phyloP scores from a whole-genome alignment of 2,329 filamentous ascomycete species.

The Colletotrichum orchidophilum region DNA sequence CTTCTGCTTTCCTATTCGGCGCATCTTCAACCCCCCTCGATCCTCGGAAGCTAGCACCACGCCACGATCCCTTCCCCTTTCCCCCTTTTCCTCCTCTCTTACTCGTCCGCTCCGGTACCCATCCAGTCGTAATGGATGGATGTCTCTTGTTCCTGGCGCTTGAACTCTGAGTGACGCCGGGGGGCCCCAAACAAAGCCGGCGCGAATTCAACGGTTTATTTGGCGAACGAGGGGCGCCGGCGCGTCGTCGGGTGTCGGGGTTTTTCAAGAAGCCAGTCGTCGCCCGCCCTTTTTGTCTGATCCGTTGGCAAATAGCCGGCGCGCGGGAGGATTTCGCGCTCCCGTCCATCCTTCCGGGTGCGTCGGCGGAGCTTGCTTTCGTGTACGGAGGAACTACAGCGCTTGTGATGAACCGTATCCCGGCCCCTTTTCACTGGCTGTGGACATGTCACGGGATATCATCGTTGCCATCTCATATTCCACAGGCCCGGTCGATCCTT shows the following conservation, averaged over 20 bases:
- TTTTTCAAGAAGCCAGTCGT: neutral
- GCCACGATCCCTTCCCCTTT: neutral
- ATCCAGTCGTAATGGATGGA: slow-evolving; percentile 1
- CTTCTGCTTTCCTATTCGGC: slow-evolving; percentile 38
- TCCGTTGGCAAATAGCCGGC: neutral
- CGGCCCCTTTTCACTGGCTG: neutral
- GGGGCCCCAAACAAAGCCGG: neutral
- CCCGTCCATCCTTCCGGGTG: neutral
- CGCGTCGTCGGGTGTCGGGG: neutral
- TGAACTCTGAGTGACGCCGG: neutral
- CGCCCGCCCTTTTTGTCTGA: neutral
- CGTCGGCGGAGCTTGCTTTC: neutral
- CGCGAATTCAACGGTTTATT: neutral
- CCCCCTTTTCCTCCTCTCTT: neutral
- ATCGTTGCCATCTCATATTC: neutral
- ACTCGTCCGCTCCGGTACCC: neutral
- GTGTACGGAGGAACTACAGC: neutral
- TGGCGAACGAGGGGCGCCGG: neutral
- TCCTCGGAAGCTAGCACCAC: neutral
- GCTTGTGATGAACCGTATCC: neutral
- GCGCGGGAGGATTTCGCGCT: neutral
- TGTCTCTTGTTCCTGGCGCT: slow-evolving; percentile 32
- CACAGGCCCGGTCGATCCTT: neutral
- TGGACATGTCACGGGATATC: neutral
- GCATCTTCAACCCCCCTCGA: neutral